These are phyloP conservation scores for Populus nigra DNA, from an alignment of 345 rosid genomes.

Conservation along the genomic window DNA sequence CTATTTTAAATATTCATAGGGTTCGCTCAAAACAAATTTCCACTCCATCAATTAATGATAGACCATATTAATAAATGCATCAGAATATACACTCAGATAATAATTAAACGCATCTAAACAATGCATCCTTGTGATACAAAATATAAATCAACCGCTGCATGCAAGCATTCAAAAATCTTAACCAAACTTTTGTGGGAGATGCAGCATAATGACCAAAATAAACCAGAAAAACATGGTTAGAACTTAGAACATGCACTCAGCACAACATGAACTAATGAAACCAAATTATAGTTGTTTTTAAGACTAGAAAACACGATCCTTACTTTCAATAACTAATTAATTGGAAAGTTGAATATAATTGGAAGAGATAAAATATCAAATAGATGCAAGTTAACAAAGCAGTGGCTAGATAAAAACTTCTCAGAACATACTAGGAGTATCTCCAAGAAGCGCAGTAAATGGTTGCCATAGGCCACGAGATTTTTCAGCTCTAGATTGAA, in stretches of 20 bases:
- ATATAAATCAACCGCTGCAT: background rate
- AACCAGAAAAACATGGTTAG: background rate
- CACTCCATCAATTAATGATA: background rate
- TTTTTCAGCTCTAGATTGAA: slow-evolving; percentile 82
- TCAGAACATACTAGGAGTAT: slow-evolving; percentile 51
- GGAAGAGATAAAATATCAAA: background rate
- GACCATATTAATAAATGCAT: background rate
- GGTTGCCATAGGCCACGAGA: slow-evolving; percentile 99
- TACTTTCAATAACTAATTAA: background rate
- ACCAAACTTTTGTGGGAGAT: background rate
- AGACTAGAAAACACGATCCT: background rate
- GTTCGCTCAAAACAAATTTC: background rate
- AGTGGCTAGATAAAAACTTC: background rate
- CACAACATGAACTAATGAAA: slow-evolving; percentile 2
- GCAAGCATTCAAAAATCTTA: background rate
- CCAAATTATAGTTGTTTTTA: background rate
- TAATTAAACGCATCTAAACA: background rate
- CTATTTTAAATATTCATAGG: background rate
- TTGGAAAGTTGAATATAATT: background rate
- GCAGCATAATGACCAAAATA: background rate
- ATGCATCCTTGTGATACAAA: background rate
- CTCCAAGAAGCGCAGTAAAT: slow-evolving; percentile 73
- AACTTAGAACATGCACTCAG: background rate
- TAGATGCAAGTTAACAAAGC: background rate
- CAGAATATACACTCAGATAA: background rate